Percentiles rank a stretch among this genome's conserved stretches.
phyloP scores from a whole-genome alignment of 768 basidiomycete genomes.

The Tricholoma flavovirens region DNA sequence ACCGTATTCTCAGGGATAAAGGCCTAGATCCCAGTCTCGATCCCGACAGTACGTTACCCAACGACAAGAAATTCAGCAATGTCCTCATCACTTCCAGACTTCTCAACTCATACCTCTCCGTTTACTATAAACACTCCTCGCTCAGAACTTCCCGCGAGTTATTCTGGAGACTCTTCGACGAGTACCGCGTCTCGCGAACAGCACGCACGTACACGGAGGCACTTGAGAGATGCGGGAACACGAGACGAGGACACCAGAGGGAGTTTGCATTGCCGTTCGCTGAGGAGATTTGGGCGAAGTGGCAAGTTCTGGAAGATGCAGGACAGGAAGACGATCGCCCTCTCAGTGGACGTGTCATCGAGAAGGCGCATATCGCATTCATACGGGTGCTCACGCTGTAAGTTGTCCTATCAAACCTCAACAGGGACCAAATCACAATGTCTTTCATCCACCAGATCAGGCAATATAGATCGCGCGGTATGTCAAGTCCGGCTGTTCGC shows the following conservation, averaged over 20 bases:
- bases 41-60: slow-evolving; percentile 10
- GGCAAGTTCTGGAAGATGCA: slow-evolving; percentile 43
- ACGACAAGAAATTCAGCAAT: slow-evolving; percentile 41
- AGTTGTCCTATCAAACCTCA: slow-evolving; percentile 16
- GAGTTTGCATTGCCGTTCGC: slow-evolving; percentile 45
- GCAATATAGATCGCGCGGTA: slow-evolving; percentile 48
- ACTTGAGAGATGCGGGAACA: slow-evolving; percentile 55
- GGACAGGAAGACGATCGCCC: slow-evolving; percentile 22
- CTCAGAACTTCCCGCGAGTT: slow-evolving; percentile 42
- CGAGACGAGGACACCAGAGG: slow-evolving; percentile 41
- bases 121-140: slow-evolving; percentile 52
- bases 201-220: slow-evolving; percentile 58
- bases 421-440: background rate
- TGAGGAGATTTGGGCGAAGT: slow-evolving; percentile 61
- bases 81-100: slow-evolving; percentile 59
- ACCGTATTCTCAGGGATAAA: slow-evolving; percentile 47
- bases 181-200: slow-evolving; percentile 38
- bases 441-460: slow-evolving; percentile 30
- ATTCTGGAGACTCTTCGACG: slow-evolving; percentile 47
- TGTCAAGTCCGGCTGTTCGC: slow-evolving; percentile 38
- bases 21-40: slow-evolving; percentile 6
- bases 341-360: slow-evolving; percentile 47
- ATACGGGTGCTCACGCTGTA: slow-evolving; percentile 63
- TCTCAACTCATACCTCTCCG: slow-evolving; percentile 76
- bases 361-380: slow-evolving; percentile 63